A percentile compares a stretch with the other conserved stretches of the same genome.
Evolutionary conservation across 2,329 filamentous ascomycete genomes (phyloP).

Genomic region (Phaeoacremonium minimum): DNA sequence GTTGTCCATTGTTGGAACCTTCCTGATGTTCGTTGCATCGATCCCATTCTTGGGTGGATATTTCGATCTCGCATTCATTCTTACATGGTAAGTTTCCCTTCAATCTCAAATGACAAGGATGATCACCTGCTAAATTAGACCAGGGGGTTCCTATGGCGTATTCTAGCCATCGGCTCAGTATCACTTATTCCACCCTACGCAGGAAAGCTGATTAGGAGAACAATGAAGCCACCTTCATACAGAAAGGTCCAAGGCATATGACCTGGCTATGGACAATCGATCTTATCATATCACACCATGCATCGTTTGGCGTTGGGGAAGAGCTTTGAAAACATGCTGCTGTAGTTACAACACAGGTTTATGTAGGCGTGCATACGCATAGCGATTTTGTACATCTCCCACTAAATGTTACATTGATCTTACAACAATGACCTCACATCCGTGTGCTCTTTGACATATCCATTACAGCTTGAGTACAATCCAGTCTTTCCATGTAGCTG

Average conservation of each 20-base stretch:
- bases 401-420: too few relatives aligned
- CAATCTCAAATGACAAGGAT: too few relatives aligned
- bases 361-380: too few relatives aligned
- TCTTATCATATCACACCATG: not conserved
- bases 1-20: conserved; percentile 75
- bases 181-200: conserved; percentile 83
- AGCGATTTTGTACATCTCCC: too few relatives aligned
- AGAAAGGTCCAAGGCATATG: conserved; percentile 79
- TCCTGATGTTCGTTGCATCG: conserved; percentile 72
- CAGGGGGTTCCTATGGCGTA: conserved; percentile 85
- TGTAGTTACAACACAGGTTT: too few relatives aligned
- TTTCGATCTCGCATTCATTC: conserved; percentile 78
- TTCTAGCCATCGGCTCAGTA: conserved; percentile 73
- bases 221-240: conserved; percentile 88
- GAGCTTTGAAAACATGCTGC: too few relatives aligned
- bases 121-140: too few relatives aligned
- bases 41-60: conserved; percentile 87
- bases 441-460: too few relatives aligned
- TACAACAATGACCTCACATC: too few relatives aligned
- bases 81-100: conserved; percentile 53
- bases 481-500: conserved; percentile 35
- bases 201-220: conserved; percentile 78
- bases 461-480: conserved; percentile 48
- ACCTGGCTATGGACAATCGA: conserved; percentile 6
- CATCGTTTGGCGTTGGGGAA: conserved; percentile 1